Evolutionary conservation across 805 yeast species (phyloP).

Genomic region (Metschnikowia picachoensis): DNA sequence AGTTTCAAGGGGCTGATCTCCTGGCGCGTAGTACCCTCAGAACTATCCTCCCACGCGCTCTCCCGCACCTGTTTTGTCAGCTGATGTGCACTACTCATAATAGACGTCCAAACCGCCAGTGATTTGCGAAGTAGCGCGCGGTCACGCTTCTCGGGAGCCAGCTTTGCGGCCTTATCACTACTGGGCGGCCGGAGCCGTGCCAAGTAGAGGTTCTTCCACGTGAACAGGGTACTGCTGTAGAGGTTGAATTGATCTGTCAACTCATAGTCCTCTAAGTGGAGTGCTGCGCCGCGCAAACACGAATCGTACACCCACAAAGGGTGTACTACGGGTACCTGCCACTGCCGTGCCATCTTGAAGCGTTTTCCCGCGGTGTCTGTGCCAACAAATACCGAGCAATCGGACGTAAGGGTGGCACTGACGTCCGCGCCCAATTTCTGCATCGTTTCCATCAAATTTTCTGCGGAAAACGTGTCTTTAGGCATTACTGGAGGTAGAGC

Average conservation of each 20-base stretch:
- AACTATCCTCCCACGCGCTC: conserved; percentile 26
- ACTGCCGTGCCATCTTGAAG: conserved; percentile 48
- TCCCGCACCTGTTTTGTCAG: conserved; percentile 14
- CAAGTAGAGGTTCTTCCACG: conserved; percentile 32
- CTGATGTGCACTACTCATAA: conserved; percentile 29
- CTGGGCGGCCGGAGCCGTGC: conserved; percentile 1
- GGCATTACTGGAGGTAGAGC: conserved; percentile 10
- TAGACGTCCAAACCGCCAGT: conserved; percentile 41
- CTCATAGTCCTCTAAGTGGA: conserved; percentile 40
- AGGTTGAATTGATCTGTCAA: conserved; percentile 16
- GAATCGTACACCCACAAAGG: conserved; percentile 50
- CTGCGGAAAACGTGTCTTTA: conserved; percentile 20
- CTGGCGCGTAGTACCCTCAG: conserved; percentile 1
- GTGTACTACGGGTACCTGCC: conserved; percentile 50
- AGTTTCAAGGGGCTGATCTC: too few species aligned
- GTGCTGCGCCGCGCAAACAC: conserved; percentile 40
- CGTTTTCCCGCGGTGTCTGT: conserved; percentile 50
- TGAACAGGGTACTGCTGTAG: conserved; percentile 28
- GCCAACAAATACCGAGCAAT: conserved; percentile 45
- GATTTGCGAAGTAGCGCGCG: conserved; percentile 19
- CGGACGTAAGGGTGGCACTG: conserved; percentile 46
- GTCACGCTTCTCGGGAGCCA: conserved; percentile 8
- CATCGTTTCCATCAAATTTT: conserved; percentile 33
- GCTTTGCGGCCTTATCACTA: not conserved
- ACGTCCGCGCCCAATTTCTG: conserved; percentile 47